Percentiles rank a stretch among this genome's conserved stretches.
These are phyloP conservation scores for Linaria vulgaris DNA, from an alignment of 257 asterid genomes.

Conservation along the genomic window DNA sequence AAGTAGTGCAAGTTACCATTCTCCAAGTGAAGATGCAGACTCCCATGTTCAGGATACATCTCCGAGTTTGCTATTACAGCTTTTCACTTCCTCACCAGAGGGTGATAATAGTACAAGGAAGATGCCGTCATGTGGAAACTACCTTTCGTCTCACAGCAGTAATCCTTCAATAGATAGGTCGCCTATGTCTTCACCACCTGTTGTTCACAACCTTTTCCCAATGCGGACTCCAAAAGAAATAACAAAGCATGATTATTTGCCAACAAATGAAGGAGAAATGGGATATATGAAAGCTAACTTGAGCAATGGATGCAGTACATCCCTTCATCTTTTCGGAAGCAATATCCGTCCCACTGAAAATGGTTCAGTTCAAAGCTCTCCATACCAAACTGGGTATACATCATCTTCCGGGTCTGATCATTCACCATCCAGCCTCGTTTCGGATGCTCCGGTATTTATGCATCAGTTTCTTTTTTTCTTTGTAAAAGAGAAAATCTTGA, in stretches of 20 bases:
- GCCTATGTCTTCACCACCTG: constrained; percentile 66
- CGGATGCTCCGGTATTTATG: constrained; percentile 61
- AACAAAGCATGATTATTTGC: constrained; percentile 34
- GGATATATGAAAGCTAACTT: constrained; percentile 35
- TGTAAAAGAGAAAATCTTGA: background rate
- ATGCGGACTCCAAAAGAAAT: constrained; percentile 48
- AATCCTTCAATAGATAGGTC: constrained; percentile 67
- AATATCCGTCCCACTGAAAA: constrained; percentile 41
- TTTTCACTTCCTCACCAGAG: constrained; percentile 66
- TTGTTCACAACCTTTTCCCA: constrained; percentile 68
- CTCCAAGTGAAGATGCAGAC: constrained; percentile 57
- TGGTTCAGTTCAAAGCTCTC: constrained; percentile 54
- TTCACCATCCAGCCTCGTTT: constrained; percentile 70
- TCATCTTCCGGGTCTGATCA: constrained; percentile 82
- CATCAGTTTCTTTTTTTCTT: constrained; percentile 7
- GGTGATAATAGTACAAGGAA: constrained; percentile 42
- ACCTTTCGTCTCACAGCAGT: constrained; percentile 68
- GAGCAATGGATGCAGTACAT: constrained; percentile 45
- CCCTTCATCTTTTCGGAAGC: constrained; percentile 73
- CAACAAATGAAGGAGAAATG: constrained; percentile 38
- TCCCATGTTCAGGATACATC: constrained; percentile 39
- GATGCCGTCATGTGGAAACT: constrained; percentile 44
- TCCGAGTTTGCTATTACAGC: constrained; percentile 50
- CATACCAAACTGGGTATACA: constrained; percentile 54
- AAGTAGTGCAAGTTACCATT: constrained; percentile 55